A percentile compares a stretch with the other conserved stretches of the same genome.
Conservation (phyloP, 306 rosid genomes). For the Abrus pulchellus region DNA sequence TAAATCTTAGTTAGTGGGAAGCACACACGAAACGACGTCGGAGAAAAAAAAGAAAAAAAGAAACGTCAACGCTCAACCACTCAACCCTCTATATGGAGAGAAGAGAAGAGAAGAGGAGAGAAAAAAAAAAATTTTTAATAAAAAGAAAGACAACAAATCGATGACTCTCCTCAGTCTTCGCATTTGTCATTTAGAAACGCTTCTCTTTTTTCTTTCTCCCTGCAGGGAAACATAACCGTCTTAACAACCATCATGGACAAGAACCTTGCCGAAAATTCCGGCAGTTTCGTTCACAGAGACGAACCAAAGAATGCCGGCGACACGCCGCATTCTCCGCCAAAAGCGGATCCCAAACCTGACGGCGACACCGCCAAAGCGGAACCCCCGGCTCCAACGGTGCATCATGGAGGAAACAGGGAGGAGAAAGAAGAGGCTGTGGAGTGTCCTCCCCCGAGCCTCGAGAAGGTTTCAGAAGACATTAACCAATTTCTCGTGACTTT, state of each 20-base stretch:
- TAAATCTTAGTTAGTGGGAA: constrained; percentile 42
- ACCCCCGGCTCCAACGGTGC: background rate
- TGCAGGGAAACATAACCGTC: constrained; percentile 41
- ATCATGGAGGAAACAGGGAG: background rate
- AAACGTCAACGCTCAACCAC: constrained; percentile 57
- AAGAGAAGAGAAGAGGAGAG: background rate
- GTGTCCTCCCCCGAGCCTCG: constrained; percentile 47
- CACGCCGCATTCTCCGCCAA: constrained; percentile 11
- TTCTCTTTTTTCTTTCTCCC: constrained; percentile 27
- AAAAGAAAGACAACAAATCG: constrained; percentile 19
- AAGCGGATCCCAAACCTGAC: constrained; percentile 30
- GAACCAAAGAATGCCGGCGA: constrained; percentile 21
- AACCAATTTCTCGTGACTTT: constrained; percentile 52
- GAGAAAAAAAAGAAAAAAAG: background rate
- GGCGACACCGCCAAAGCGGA: background rate
- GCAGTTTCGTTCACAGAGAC: constrained; percentile 4
- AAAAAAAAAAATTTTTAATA: background rate
- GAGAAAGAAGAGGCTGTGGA: constrained; percentile 25
- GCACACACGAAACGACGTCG: constrained; percentile 30
- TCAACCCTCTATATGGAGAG: constrained; percentile 38
- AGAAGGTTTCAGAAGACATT: constrained; percentile 50
- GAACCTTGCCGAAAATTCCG: constrained; percentile 45
- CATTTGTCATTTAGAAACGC: constrained; percentile 46
- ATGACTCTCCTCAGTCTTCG: constrained; percentile 52
- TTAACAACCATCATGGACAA: constrained; percentile 59